Conservation (phyloP, 352 stramenopile species). For the Thalassiosira oceanica region DNA sequence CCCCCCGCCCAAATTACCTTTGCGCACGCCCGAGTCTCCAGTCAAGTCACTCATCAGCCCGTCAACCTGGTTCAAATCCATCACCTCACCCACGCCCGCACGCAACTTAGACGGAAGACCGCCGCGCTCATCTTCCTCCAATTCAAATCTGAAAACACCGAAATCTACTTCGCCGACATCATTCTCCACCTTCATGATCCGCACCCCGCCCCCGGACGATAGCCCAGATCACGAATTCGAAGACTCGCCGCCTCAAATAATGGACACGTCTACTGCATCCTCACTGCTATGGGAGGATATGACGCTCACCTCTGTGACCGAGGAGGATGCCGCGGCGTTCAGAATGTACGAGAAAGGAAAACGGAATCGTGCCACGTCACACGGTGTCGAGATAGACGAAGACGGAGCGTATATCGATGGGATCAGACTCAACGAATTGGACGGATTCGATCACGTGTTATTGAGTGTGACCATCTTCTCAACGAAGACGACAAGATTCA, state of each 20-base stretch:
- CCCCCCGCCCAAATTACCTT: not conserved
- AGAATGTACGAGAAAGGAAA: constrained; percentile 8
- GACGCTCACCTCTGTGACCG: constrained; percentile 44
- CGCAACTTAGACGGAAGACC: constrained; percentile 1
- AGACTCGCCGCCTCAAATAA: not conserved
- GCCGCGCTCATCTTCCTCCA: not conserved
- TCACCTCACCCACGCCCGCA: constrained; percentile 8
- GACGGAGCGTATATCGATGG: not conserved
- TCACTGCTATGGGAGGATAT: constrained; percentile 55
- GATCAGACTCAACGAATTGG: constrained; percentile 26
- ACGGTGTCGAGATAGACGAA: not conserved
- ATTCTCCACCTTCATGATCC: constrained; percentile 40
- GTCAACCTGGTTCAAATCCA: constrained; percentile 26
- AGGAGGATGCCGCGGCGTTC: constrained; percentile 44
- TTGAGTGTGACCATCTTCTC: constrained; percentile 43
- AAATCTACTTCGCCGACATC: constrained; percentile 14
- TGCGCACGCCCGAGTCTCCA: not conserved
- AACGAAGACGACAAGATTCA: not conserved
- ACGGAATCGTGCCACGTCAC: not conserved
- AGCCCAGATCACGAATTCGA: not conserved
- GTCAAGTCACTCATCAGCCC: constrained; percentile 11
- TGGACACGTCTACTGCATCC: constrained; percentile 45
- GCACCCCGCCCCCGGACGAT: not conserved
- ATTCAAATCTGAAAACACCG: too few relatives aligned
- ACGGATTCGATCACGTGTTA: constrained; percentile 48